Base-by-base conservation (phyloP, 257 asterid species). In the Ajuga chamaepitys region DNA sequence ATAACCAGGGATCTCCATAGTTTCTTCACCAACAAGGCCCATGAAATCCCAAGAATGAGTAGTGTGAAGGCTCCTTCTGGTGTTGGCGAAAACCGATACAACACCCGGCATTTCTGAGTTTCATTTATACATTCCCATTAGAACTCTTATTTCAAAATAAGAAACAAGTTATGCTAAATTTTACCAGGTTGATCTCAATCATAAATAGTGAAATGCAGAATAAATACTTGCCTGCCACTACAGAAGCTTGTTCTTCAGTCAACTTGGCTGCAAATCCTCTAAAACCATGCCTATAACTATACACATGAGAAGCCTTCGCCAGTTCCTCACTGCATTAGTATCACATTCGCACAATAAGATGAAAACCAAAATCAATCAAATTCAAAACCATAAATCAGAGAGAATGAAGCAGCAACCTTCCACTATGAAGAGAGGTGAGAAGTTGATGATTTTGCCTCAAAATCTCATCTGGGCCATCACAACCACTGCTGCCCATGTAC, bases 11-110 rank as follows among this genome's bases (percentile, higher is more conserved):
- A 92, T 86, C 75, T 93, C 95, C 99, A 87, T 89, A 58, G 95
- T 79, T 76, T 87, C 91, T 77, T 87, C 86, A 52, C 74, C 85
- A 65, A 52, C 75, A 58, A 93, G 91, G 61, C 97, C 99, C 96
- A 93, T 89, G 68, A 93, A 93, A 67, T 93, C 99, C 99, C 99
- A 93, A 48, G 99, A 93, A 86, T 89, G 99, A 41, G 99, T 89
- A 6, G 99, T 93, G 77, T 93, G 99, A 58, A 93, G 83, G 40
- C 56, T 80, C 77, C 97, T 85, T 80, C 71, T 87, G 28, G 80
- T 74, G 74, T 89, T 93, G 62, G 92, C 94, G 73, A 93, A 93
- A 16, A 93, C 99, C 9, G 97, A 89, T 70, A 93, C 95, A 57
- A 93, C 98, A 54, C 86, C 98, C 9, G 91, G 83, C 93, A 89